Evolutionary conservation across 2,329 filamentous ascomycete genomes (phyloP), one percentile per base, ranked within the genome.

Genomic region (Trichoderma gracile): DNA sequence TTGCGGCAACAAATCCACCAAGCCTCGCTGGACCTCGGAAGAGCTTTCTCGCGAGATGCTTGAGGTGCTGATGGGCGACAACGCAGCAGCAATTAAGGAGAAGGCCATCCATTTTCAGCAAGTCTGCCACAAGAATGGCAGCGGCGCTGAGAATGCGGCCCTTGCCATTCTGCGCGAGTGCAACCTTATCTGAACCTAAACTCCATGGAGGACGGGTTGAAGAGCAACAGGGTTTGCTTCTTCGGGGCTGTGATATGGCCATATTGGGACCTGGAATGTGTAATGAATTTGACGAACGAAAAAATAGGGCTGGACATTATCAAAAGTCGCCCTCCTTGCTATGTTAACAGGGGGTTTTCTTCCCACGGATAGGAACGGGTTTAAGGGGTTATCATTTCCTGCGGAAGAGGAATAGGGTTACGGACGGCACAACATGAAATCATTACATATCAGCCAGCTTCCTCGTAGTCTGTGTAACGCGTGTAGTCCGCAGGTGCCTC

Each of bases 81-180:
- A 57, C 1, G 55, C 67, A 1, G 27, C 53, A 1, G 17, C 12
- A 0, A 68, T 71, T 30, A 69, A 58, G 43, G 8, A 49, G 12
- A 67, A 55, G 45, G 68, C 68, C 1, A 8, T 33, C 3, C 47
- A 62, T 17, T 42, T 70, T 9, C 64, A 65, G 23, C 53, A 38
- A 0, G 5, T 67, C 4, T 69, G 67, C 60, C 45, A 57, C 6
- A 17, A 56, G 15, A 62, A 66, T 30, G 69, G 69, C 33, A 60
- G 55, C 14, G 66, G 66, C 30, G 64, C 64, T 7, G 59, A 53
- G 10, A 40, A 43, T 12, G 68, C 65, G 6, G 67, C 49, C 5
- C 15, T 30, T 81, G 84, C 23, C 9, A 53, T 65, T 17, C 2
- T 65, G 5, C 17, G 21, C 2, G 56, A 60, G 38, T 65, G 63